Conservation (phyloP, 2,329 filamentous ascomycete species). For the Sporothrix globosa region DNA sequence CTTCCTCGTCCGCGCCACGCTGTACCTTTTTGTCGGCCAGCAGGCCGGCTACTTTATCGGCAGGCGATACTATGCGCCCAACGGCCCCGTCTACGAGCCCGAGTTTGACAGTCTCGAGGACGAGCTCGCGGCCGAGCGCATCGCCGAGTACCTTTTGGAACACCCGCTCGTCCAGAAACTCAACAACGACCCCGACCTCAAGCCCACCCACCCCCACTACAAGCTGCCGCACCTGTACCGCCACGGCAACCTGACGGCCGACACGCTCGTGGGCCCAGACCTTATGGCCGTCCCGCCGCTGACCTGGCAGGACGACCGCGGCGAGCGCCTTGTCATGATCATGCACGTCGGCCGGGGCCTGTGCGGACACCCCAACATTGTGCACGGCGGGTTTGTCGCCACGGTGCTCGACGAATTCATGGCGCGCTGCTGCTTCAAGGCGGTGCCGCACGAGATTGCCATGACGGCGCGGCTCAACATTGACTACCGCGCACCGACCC, state of each 20-base stretch:
- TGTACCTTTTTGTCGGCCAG: constrained; percentile 25
- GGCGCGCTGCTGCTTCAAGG: constrained; percentile 83
- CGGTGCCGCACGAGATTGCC: constrained; percentile 81
- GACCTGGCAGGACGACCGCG: constrained; percentile 71
- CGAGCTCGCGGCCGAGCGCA: not conserved
- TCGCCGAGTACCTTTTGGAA: constrained; percentile 40
- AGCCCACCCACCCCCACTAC: constrained; percentile 79
- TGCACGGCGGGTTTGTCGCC: constrained; percentile 89
- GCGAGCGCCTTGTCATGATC: constrained; percentile 71
- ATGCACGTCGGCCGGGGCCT: constrained; percentile 77
- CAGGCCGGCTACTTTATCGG: not conserved
- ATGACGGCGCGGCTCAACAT: constrained; percentile 84
- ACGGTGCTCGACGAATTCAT: constrained; percentile 90
- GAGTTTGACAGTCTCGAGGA: not conserved
- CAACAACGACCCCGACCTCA: constrained; percentile 62
- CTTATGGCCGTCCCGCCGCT: constrained; percentile 81
- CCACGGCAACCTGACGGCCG: constrained; percentile 77
- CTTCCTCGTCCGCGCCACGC: constrained; percentile 23
- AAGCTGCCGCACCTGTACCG: constrained; percentile 76
- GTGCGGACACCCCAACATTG: constrained; percentile 86
- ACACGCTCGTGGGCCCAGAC: constrained; percentile 73
- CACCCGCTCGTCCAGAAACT: constrained; percentile 75
- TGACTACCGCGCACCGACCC: constrained; percentile 81
- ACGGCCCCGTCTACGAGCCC: not conserved
- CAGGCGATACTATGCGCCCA: not conserved